These are phyloP conservation scores for Taxillus chinensis DNA, from an alignment of 164 flowering plant species.

Conservation along the genomic window DNA sequence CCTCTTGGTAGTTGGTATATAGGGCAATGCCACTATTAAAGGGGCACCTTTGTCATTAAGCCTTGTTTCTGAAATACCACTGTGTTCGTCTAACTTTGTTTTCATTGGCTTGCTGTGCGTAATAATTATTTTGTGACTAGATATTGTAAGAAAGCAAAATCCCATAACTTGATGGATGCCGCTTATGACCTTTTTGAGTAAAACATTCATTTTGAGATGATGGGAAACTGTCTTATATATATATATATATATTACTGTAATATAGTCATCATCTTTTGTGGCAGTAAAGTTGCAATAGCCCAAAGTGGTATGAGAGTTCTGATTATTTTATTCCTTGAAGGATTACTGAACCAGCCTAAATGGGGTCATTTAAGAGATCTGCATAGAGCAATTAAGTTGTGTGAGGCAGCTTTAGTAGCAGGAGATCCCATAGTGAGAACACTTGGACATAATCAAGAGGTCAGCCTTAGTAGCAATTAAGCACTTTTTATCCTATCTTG, in stretches of 20 bases:
- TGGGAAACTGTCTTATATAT: not conserved
- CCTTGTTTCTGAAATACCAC: no score
- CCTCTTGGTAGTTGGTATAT: no score
- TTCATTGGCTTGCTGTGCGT: no score
- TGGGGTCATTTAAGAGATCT: constrained; percentile 76
- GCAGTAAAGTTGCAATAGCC: not conserved
- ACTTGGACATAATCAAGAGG: constrained; percentile 61
- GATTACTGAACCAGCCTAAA: constrained; percentile 55
- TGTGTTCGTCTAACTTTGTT: no score
- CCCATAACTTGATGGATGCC: no score
- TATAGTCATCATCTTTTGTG: not conserved
- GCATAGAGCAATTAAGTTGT: constrained; percentile 66
- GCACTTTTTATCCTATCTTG: not conserved
- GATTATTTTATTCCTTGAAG: constrained; percentile 15
- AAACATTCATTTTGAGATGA: not conserved
- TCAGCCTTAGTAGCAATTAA: constrained; percentile 10
- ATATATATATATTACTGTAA: not conserved
- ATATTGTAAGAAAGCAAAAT: no score
- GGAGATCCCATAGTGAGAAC: constrained; percentile 33
- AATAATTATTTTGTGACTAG: no score
- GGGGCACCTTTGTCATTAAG: no score
- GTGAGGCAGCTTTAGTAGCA: constrained; percentile 64
- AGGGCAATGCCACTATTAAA: no score
- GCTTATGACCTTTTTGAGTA: not conserved
- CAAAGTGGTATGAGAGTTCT: not conserved